Percentiles rank a stretch among this genome's conserved stretches.
Evolutionary conservation across 2,329 filamentous ascomycete species (phyloP).

Genomic region (Botrytis squamosa): DNA sequence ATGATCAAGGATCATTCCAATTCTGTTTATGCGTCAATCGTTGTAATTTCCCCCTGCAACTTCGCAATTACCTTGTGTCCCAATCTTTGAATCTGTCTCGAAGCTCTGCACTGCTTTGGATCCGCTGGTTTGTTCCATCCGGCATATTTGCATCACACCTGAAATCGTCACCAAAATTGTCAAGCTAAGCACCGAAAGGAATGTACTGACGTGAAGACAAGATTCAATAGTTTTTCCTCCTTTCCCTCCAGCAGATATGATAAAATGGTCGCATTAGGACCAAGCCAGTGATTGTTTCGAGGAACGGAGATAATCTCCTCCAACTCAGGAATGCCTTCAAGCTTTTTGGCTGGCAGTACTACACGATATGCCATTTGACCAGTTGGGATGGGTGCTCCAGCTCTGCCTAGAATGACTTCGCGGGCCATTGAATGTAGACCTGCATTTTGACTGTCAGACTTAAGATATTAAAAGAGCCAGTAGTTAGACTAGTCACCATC

Average conservation of each 20-base stretch:
- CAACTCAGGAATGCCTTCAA: conserved; percentile 43
- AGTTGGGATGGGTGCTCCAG: conserved; percentile 37
- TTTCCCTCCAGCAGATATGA: conserved; percentile 27
- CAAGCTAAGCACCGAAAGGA: background rate
- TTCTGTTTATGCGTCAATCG: background rate
- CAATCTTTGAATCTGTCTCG: background rate
- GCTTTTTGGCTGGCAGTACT: conserved; percentile 44
- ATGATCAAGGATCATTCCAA: conserved; percentile 4
- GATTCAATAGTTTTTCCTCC: background rate
- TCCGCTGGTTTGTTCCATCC: background rate
- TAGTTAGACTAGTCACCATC: background rate
- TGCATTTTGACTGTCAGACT: background rate
- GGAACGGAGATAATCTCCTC: conserved; percentile 41
- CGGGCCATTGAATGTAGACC: conserved; percentile 6
- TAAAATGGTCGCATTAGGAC: conserved; percentile 28
- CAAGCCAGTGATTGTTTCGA: conserved; percentile 47
- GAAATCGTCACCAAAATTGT: background rate
- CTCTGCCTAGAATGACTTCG: conserved; percentile 41
- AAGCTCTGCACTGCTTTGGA: conserved; percentile 1
- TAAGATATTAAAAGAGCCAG: background rate
- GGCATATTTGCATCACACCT: conserved; percentile 12
- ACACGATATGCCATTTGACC: conserved; percentile 48
- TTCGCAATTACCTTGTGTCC: background rate
- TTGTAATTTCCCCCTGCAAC: background rate
- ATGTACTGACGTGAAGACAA: background rate